Conservation (phyloP, 495 filamentous ascomycete genomes). For the Annulohypoxylon bovei region DNA sequence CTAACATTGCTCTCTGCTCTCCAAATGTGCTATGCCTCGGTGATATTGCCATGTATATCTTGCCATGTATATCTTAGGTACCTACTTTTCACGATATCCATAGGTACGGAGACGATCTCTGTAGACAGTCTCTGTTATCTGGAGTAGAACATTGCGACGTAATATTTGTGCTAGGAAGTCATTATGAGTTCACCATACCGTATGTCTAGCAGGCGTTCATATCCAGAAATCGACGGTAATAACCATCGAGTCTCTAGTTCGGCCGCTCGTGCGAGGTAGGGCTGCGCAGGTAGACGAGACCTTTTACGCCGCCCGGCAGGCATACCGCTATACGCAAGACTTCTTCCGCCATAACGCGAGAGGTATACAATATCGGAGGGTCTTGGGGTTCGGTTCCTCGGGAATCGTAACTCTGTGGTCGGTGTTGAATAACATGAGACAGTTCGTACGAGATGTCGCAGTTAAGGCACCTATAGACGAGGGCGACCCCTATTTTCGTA, state of each 20-base stretch:
- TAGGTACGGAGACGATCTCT: too few relatives aligned
- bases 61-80: too few relatives aligned
- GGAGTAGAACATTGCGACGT: not conserved
- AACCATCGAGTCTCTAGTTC: constrained; percentile 13
- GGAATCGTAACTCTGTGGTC: constrained; percentile 25
- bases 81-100: too few relatives aligned
- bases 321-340: not conserved
- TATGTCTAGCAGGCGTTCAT: not conserved
- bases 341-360: constrained; percentile 8
- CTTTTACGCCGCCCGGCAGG: constrained; percentile 5
- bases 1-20: not conserved
- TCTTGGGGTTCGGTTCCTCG: constrained; percentile 27
- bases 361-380: constrained; percentile 7
- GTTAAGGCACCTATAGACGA: constrained; percentile 16
- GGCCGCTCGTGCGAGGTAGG: constrained; percentile 6
- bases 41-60: not conserved
- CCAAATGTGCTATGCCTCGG: not conserved
- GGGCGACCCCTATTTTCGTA: constrained; percentile 13
- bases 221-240: not conserved
- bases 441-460: constrained; percentile 11
- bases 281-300: not conserved
- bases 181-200: constrained; percentile 11
- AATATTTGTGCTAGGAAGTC: not conserved
- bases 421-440: not conserved
- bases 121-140: not conserved